Evolutionary conservation across 2,329 filamentous ascomycete species (phyloP), one percentile per base, ranked within the genome.

Genomic region (Beauveria sp.): DNA sequence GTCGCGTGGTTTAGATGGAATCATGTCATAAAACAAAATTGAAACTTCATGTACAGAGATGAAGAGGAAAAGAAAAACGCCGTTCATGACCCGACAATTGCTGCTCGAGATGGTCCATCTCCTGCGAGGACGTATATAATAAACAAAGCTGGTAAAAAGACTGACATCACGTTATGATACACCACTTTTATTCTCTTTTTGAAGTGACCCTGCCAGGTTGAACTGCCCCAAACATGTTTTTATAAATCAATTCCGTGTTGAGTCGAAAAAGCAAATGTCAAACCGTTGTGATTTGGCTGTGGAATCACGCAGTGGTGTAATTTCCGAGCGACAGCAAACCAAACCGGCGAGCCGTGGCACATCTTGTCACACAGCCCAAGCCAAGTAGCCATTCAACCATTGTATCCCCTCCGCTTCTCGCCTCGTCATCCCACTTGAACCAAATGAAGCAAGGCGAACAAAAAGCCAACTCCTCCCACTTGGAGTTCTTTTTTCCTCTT

Each of bases 131-230:
- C 47, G 51, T 54, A 40, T 53, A 58, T 45, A 56, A 56, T 43
- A 52, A 30, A 51, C 38, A 53, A 45, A 49, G 40, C 47, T 43
- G 24, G 47, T 40, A 50, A 43, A 52, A 53, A 46, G 53, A 52
- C 22, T 20, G 30, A 49, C 46, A 38, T 62, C 61, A 59, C 47
- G 50, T 51, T 52, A 64, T 61, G 63, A 34, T 63, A 63, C 64
- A 66, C 63, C 58, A 65, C 51, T 55, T 63, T 58, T 60, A 60
- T 38, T 58, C 54, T 60, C 52, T 61, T 66, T 20, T 45, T 47
- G 43, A 28, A 52, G 43, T 61, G 60, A 58, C 60, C 52, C 53
- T 54, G 57, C 64, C 66, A 66, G 64, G 65, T 67, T 67, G 66
- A 66, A 65, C 66, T 65, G 63, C 58, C 59, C 62, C 61, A 60